Base-by-base conservation (phyloP, 2,329 filamentous ascomycete species). In the Chaetoscypha palmicola region DNA sequence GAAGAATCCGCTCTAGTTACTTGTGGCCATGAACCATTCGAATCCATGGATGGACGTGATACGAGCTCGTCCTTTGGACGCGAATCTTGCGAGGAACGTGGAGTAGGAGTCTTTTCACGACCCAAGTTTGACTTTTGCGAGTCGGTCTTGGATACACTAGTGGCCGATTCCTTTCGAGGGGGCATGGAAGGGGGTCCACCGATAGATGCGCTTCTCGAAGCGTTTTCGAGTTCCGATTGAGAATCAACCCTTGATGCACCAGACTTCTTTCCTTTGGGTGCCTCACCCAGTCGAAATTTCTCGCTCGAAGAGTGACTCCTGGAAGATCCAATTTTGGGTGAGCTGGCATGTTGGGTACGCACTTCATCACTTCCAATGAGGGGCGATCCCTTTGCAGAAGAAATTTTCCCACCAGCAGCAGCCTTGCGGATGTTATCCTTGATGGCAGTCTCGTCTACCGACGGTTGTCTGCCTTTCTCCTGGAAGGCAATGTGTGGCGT, bases 401-500 rank as follows among this genome's bases (percentile, higher is more conserved):
- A 38, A 16, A 41, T 34, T 45, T 51, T 56, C 8, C 55, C 49
- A 12, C 57, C 54, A 31, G 55, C 44, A 34, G 54, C 52, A 14
- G 59, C 57, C 38, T 54, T 60, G 66, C 76, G 33, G 66, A 65
- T 62, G 67, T 74, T 56, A 65, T 73, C 50, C 60, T 64, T 45
- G 68, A 66, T 38, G 36, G 75, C 69, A 1, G 72, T 68, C 28
- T 73, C 74, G 22, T 82, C 77, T 2, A 79, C 77, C 1, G 80
- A 81, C 3, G 73, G 66, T 48, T 79, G 73, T 34, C 85, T 77
- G 2, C 79, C 78, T 64, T 90, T 92, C 58, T 94, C 87, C 62
- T 94, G 88, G 61, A 89, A 94, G 17, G 88, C 85, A 56, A 94
- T 94, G 58, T 95, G 89, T n/a, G 89, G 87, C 12, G 86, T 89